Base-by-base conservation (phyloP, 1,139 yeast species). In the Debaryomycetaceae sp. region DNA sequence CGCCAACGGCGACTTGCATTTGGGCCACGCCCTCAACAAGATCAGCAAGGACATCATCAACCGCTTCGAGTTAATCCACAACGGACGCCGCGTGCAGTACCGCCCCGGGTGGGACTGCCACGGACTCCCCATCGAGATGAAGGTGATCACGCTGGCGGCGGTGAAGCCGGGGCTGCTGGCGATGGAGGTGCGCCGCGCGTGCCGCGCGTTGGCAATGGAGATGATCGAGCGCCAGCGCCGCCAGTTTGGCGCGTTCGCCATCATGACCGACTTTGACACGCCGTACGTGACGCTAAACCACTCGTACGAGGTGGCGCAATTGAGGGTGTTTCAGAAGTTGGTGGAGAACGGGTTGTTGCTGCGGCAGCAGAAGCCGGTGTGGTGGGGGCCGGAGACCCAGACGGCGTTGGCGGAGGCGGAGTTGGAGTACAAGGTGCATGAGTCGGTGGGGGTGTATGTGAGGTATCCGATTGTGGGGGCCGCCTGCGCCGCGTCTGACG, bases 61-160 rank as follows among this genome's bases (percentile, higher is more conserved):
- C 41, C 64, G 99, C 32, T 80, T 66, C 45, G 78, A 85, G 47
- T 59, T 89, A 25, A 55, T 82, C 29, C 44, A 53, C 39, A 57
- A 65, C 27, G 83, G 88, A 16, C 71, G 75, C 39, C 65, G 66
- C 28, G 75, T 91, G 4, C 64, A 71, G 34, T 91, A 85, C 49
- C 69, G 71, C 28, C 96, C 97, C 0, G 99, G 99, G 1, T 91
- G 98, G 97, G 99, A 91, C 53, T 91, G 98, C 49, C 99, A 91
- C 59, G 99, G 99, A 0, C 62, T 91, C 20, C 99, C 99, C 1
- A 91, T 91, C 40, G 99, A 91, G 54, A 65, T 85, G 53, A 86
- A 86, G 45, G 94, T 95, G 0, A 56, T 84, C 25, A 75, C 75
- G 35, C 62, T 66, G 13, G 40, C 44, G 6, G 53, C 51, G 31